Conservation (phyloP, 768 basidiomycete genomes). For the Amanita jacksonii region DNA sequence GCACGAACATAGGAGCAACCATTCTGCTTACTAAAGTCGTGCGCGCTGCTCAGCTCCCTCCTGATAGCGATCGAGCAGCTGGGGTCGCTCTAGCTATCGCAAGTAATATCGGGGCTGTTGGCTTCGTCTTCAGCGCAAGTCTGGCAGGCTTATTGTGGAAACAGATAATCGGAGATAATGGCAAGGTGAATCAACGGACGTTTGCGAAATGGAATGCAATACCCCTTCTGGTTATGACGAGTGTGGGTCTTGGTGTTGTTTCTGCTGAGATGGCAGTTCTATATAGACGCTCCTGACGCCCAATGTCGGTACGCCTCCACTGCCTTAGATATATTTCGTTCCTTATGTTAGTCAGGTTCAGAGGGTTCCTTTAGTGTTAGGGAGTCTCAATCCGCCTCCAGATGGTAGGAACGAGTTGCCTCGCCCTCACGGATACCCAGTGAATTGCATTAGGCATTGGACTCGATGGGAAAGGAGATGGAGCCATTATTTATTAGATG, state of each 20-base stretch:
- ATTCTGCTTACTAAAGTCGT: constrained; percentile 82
- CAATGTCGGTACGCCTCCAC: too few relatives aligned
- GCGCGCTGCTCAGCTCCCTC: constrained; percentile 35
- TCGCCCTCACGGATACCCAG: too few relatives aligned
- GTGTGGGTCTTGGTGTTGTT: constrained; percentile 58
- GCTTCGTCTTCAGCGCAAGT: constrained; percentile 80
- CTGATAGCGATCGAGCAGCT: constrained; percentile 37
- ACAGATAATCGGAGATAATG: constrained; percentile 54
- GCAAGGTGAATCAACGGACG: constrained; percentile 35
- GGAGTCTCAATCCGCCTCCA: too few relatives aligned
- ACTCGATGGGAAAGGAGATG: too few relatives aligned
- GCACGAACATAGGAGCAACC: constrained; percentile 88
- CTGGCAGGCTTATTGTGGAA: constrained; percentile 86
- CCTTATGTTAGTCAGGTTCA: too few relatives aligned
- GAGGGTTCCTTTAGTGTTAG: too few relatives aligned
- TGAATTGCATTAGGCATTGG: too few relatives aligned
- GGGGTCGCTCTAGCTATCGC: constrained; percentile 74
- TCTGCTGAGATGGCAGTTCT: constrained; percentile 66
- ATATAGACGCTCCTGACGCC: background rate
- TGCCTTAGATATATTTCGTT: too few relatives aligned
- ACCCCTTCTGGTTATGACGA: constrained; percentile 57
- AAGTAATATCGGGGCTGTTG: constrained; percentile 86
- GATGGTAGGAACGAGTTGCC: too few relatives aligned
- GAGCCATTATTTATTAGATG: too few relatives aligned
- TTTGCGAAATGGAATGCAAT: constrained; percentile 71